Conservation (phyloP, 139 green algal species). For the Deuterostichococcus epilithicus region DNA sequence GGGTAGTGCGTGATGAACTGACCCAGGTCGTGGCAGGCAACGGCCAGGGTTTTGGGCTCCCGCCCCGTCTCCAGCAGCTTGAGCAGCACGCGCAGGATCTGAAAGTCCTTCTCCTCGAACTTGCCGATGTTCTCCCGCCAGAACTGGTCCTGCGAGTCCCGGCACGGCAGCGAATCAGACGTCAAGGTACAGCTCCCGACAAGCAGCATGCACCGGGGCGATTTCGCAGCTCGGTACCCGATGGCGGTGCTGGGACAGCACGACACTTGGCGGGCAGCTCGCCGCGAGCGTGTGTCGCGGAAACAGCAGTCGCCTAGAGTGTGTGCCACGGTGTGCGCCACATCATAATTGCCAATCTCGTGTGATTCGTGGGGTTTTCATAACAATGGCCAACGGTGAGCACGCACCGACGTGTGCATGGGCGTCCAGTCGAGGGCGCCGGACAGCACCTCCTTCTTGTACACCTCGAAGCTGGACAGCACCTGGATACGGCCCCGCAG, state of each 20-base stretch:
- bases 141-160: conserved; percentile 38
- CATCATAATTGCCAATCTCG: too few relatives aligned
- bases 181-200: too few relatives aligned
- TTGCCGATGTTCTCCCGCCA: conserved; percentile 80
- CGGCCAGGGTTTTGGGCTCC: conserved; percentile 79
- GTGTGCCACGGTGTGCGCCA: too few relatives aligned
- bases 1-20: conserved; percentile 83
- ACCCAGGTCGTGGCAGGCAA: conserved; percentile 88
- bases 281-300: too few relatives aligned
- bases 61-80: conserved; percentile 78
- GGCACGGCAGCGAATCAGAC: background rate
- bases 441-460: conserved; percentile 55
- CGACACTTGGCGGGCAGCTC: too few relatives aligned
- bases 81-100: conserved; percentile 85
- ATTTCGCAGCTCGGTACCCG: too few relatives aligned
- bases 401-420: conserved; percentile 72
- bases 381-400: background rate
- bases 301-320: too few relatives aligned
- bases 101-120: conserved; percentile 91
- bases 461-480: conserved; percentile 83
- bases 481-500: conserved; percentile 66
- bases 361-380: too few relatives aligned
- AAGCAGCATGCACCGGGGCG: too few relatives aligned
- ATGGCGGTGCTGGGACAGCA: too few relatives aligned
- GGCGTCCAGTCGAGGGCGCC: conserved; percentile 82